A percentile compares a stretch with the other conserved stretches of the same genome.
phyloP scores from a whole-genome alignment of 306 rosid species.

The Potentilla sterilis region DNA sequence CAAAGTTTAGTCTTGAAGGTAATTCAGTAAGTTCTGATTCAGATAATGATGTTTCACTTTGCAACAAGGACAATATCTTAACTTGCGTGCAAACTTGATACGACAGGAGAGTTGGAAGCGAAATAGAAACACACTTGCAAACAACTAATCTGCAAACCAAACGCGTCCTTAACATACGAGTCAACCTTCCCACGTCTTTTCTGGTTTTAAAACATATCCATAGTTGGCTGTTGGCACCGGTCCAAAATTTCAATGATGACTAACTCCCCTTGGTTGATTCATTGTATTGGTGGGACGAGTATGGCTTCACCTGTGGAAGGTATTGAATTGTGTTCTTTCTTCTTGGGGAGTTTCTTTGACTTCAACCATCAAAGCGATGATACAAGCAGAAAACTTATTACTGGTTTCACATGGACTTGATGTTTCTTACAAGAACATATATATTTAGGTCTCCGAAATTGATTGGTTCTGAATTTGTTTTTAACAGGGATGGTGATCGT shows the following conservation, averaged over 20 bases:
- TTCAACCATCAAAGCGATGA: not conserved
- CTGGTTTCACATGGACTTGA: not conserved
- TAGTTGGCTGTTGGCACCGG: not conserved
- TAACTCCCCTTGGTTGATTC: no score
- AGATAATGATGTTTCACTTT: not conserved
- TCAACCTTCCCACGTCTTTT: not conserved
- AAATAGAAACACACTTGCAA: not conserved
- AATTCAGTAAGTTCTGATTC: not conserved
- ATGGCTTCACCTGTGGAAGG: constrained; percentile 1
- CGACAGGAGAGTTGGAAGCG: not conserved
- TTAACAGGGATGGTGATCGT: constrained; percentile 45
- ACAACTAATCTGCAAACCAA: not conserved
- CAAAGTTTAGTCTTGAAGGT: no score
- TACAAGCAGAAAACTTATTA: not conserved
- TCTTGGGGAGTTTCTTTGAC: not conserved
- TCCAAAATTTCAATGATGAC: not conserved
- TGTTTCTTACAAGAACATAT: not conserved
- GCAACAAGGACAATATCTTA: not conserved
- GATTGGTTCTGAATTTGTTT: constrained; percentile 1
- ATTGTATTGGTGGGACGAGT: not conserved
- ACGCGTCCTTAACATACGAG: not conserved
- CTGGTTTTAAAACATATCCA: not conserved
- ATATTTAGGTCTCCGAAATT: not conserved
- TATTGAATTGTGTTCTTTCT: not conserved
- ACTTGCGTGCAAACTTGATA: not conserved